A percentile compares a stretch with the other conserved stretches of the same genome.
Evolutionary conservation across 495 filamentous ascomycete genomes (phyloP).

Genomic region (Diplogelasinospora grovesii): DNA sequence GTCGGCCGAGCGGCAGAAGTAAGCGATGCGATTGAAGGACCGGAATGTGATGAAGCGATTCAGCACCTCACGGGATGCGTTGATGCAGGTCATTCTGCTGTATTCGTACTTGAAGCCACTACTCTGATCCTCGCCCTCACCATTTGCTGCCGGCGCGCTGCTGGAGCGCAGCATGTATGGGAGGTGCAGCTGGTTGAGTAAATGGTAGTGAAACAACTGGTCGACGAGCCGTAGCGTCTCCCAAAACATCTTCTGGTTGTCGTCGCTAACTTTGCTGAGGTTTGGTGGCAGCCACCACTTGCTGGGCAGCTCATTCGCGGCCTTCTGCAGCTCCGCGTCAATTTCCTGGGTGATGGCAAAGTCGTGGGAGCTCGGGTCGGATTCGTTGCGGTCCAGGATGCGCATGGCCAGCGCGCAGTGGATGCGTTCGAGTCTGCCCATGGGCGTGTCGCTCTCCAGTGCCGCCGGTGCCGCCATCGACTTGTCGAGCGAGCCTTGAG

Average conservation of each 20-base stretch:
- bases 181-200: slow-evolving; percentile 29
- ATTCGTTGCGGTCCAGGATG: slow-evolving; percentile 31
- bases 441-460: slow-evolving; percentile 13
- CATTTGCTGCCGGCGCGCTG: background rate
- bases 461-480: slow-evolving; percentile 13
- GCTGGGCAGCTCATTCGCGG: slow-evolving; percentile 17
- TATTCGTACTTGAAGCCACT: slow-evolving; percentile 24
- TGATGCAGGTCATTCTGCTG: slow-evolving; percentile 30
- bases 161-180: slow-evolving; percentile 26
- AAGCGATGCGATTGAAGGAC: slow-evolving; percentile 10
- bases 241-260: slow-evolving; percentile 17
- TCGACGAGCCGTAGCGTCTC: slow-evolving; percentile 21
- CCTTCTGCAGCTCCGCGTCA: slow-evolving; percentile 22
- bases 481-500: slow-evolving; percentile 17
- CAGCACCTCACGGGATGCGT: slow-evolving; percentile 32
- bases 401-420: slow-evolving; percentile 19
- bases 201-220: slow-evolving; percentile 29
- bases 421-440: slow-evolving; percentile 28
- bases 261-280: slow-evolving; percentile 6
- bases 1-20: slow-evolving; percentile 32
- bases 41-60: slow-evolving; percentile 32
- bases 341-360: slow-evolving; percentile 18
- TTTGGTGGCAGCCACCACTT: slow-evolving; percentile 30
- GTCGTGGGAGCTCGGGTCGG: slow-evolving; percentile 8
- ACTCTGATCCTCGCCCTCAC: background rate